These are phyloP conservation scores for Fomitopsis pinicola DNA, from an alignment of 1,284 basidiomycete species.

Conservation along the genomic window DNA sequence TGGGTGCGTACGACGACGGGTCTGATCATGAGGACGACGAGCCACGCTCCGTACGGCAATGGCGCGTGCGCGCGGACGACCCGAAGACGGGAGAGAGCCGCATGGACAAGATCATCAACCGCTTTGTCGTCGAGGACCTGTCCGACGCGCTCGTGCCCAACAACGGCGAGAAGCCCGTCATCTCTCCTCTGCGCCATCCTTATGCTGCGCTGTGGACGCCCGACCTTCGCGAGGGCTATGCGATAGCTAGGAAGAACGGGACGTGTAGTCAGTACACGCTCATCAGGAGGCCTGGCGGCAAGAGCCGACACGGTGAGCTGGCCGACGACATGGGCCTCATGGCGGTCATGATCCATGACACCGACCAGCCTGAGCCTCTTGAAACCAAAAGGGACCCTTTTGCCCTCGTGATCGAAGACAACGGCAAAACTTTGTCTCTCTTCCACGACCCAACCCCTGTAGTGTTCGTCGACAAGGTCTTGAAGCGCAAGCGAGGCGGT, in stretches of 20 bases:
- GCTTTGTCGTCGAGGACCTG: not conserved
- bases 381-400: too few relatives aligned
- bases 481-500: too few relatives aligned
- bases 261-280: not conserved
- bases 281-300: not conserved
- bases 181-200: conserved; percentile 1
- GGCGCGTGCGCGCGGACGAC: not conserved
- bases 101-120: not conserved
- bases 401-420: not conserved
- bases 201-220: conserved; percentile 3
- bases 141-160: not conserved
- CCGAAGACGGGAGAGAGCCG: not conserved
- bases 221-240: not conserved
- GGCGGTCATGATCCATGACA: not conserved
- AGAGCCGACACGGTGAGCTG: not conserved
- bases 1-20: conserved; percentile 13
- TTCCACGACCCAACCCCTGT: too few relatives aligned
- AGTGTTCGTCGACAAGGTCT: too few relatives aligned
- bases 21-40: conserved; percentile 13
- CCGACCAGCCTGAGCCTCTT: not conserved
- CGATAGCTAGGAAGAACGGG: not conserved
- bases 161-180: not conserved
- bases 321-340: not conserved
- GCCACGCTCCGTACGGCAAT: not conserved
- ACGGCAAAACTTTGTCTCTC: too few relatives aligned